Evolutionary conservation across 371 early-diverging fungal genomes (phyloP), one percentile per base, ranked within the genome.

Genomic region (Mortierella sp.): DNA sequence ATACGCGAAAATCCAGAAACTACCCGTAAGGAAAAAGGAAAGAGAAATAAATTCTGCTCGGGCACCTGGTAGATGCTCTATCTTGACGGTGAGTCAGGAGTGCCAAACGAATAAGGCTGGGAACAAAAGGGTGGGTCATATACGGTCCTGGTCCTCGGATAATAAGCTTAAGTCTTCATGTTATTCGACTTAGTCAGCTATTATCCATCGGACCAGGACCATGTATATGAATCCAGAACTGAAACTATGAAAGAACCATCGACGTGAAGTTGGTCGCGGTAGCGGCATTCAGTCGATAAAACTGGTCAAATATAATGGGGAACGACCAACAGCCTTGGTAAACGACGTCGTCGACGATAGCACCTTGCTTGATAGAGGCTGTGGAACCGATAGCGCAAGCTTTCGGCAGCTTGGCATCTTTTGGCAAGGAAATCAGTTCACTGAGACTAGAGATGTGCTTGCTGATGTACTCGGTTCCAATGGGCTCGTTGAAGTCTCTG

Each of bases 311-410:
- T 12, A 66, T 44, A 34, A 34, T 34, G 34, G 5, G 11, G 34
- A 49, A 39, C 31, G 67, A 49, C 66, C 70, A 70, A 50, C 59
- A 56, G 21, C 78, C 78, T n/a, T 64, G 70, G 1, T 47, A 31
- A 23, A 56, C 60, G 5, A 70, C 63, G 27, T 78, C 78, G 48
- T 78, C 61, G 2, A 66, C 66, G 1, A 64, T 21, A 1, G 69
- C 52, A 12, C 78, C 61, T 32, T 52, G 5, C 23, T 60, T 58
- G 27, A 62, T 28, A 5, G 68, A 64, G 12, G 58, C 17, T 3
- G 69, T 69, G n/a, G 78, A 30, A 7, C 66, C 78, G 43, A 78
- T 49, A 7, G 65, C 78, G 3, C 65, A 15, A 6, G 61, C 66
- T 50, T 69, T 65, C 1, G 50, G 60, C 15, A 31, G 11, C 15